Evolutionary conservation across 495 filamentous ascomycete genomes (phyloP).

Genomic region (Penicillium waksmanii): DNA sequence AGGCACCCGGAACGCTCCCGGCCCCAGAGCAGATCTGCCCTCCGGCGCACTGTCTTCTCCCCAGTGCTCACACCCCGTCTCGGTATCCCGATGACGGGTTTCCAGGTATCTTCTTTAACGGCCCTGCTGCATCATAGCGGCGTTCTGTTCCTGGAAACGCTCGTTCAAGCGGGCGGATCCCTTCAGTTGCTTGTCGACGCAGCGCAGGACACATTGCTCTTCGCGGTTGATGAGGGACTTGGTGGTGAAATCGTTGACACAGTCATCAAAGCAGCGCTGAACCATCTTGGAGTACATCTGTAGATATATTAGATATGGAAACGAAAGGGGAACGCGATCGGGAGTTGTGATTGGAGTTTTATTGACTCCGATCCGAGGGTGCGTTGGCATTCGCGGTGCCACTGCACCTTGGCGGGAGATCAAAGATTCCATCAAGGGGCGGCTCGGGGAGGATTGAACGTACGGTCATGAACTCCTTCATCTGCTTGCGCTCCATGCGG

Average conservation of each 20-base stretch:
- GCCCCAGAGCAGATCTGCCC: not conserved
- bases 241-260: slow-evolving; percentile 97
- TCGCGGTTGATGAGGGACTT: slow-evolving; percentile 87
- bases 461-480: slow-evolving; percentile 98
- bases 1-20: not conserved
- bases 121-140: slow-evolving; percentile 77
- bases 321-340: not conserved
- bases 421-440: not conserved
- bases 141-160: slow-evolving; percentile 93
- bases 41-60: slow-evolving; percentile 1
- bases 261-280: slow-evolving; percentile 93
- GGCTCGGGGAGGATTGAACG: slow-evolving; percentile 26
- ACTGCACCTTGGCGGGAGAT: not conserved
- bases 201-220: slow-evolving; percentile 87
- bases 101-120: slow-evolving; percentile 36
- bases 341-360: not conserved
- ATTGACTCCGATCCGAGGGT: not conserved
- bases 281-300: slow-evolving; percentile 98
- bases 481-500: slow-evolving; percentile 94
- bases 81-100: slow-evolving; percentile 1
- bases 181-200: slow-evolving; percentile 94
- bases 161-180: slow-evolving; percentile 81
- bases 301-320: not conserved
- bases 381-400: not conserved
- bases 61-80: slow-evolving; percentile 2